phyloP scores from a whole-genome alignment of 352 stramenopile species.

The Aphanomyces invadans region DNA sequence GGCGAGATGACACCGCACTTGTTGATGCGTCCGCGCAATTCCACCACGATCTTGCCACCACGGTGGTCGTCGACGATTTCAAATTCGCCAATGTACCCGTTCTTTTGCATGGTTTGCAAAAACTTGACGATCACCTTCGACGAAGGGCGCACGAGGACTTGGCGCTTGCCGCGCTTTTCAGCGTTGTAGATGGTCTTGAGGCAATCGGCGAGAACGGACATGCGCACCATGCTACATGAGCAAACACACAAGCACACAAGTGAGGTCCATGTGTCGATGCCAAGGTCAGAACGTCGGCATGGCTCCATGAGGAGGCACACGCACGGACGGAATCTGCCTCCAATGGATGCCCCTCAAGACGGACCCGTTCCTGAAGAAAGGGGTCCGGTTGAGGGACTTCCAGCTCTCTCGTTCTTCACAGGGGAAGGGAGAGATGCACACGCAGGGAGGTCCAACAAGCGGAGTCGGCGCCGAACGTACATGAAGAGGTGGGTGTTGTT shows the following conservation, averaged over 20 bases:
- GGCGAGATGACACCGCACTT: constrained; percentile 99
- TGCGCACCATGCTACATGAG: constrained; percentile 98
- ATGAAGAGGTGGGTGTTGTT: neutral
- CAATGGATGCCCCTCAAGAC: constrained; percentile 16
- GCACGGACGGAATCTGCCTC: constrained; percentile 13
- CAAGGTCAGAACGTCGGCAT: constrained; percentile 13
- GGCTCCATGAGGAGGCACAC: neutral
- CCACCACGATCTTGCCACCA: constrained; percentile 97
- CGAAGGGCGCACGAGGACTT: constrained; percentile 98
- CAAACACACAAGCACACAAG: neutral
- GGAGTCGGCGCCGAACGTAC: neutral
- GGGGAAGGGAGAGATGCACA: neutral
- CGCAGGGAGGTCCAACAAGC: neutral
- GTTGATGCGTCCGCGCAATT: constrained; percentile 99
- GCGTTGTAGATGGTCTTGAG: constrained; percentile 99
- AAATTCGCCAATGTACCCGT: constrained; percentile 99
- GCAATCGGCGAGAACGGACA: constrained; percentile 99
- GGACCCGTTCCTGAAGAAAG: neutral
- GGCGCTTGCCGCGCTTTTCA: constrained; percentile 99
- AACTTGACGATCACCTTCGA: constrained; percentile 99
- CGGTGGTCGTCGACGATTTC: constrained; percentile 99
- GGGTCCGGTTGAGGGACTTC: neutral
- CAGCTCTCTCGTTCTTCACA: neutral
- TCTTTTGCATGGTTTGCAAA: constrained; percentile 99
- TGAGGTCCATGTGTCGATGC: neutral